Evolutionary conservation across 305 asterid species (phyloP).

Genomic region (Fraxinus xanthoxyloides): DNA sequence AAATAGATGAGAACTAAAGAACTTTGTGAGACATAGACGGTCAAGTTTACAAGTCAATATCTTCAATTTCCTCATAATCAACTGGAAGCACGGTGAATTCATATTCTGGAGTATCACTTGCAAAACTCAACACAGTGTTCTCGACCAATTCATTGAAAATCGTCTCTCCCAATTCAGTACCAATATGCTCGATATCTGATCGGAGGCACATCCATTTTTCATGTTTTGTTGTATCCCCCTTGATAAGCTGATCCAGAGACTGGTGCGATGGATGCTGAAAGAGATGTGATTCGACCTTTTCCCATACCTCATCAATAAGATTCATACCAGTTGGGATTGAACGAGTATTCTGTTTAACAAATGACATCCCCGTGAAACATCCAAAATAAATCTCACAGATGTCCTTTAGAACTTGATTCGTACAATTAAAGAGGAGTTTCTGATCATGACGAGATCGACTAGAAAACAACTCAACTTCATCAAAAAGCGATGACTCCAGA

Average conservation of each 20-base stretch:
- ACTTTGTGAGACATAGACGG: constrained; percentile 1
- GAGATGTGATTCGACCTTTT: constrained; percentile 54
- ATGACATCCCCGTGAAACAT: constrained; percentile 39
- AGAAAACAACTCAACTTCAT: constrained; percentile 87
- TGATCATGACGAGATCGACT: constrained; percentile 67
- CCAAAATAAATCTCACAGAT: constrained; percentile 66
- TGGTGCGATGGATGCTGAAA: constrained; percentile 38
- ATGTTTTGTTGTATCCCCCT: constrained; percentile 53
- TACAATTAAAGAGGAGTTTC: constrained; percentile 79
- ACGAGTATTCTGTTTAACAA: constrained; percentile 32
- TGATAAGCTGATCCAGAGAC: constrained; percentile 69
- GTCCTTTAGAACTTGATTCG: constrained; percentile 64
- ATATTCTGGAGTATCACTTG: constrained; percentile 27
- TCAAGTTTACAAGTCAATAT: constrained; percentile 18
- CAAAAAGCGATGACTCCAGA: constrained; percentile 75
- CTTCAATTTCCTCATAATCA: constrained; percentile 27
- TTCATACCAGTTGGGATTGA: constrained; percentile 73
- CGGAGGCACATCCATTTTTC: constrained; percentile 64
- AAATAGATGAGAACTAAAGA: constrained; percentile 8
- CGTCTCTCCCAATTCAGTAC: constrained; percentile 57
- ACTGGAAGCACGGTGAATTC: constrained; percentile 21
- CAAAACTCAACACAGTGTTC: constrained; percentile 41
- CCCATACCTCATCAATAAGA: constrained; percentile 83
- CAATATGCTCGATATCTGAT: constrained; percentile 44
- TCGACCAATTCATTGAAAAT: constrained; percentile 64